A percentile compares a stretch with the other conserved stretches of the same genome.
These are phyloP conservation scores for Suhomyces panamericanus DNA, from an alignment of 1,139 yeast genomes.

Conservation along the genomic window DNA sequence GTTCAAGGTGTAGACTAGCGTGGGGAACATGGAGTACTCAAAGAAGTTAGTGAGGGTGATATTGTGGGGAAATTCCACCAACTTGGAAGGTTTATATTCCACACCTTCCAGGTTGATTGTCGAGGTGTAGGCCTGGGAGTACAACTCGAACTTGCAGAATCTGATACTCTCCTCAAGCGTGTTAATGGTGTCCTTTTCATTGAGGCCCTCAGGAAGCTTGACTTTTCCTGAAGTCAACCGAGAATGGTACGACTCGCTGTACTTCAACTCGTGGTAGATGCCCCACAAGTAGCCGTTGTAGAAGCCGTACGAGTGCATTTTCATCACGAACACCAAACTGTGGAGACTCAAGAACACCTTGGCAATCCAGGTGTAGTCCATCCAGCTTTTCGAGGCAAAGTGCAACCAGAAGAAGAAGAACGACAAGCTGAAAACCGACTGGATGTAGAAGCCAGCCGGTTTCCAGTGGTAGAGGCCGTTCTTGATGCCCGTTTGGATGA, in stretches of 20 bases:
- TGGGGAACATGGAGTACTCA: slow-evolving; percentile 86
- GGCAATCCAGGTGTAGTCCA: slow-evolving; percentile 80
- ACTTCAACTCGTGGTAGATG: slow-evolving; percentile 54
- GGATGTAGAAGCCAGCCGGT: slow-evolving; percentile 58
- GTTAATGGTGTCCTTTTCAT: slow-evolving; percentile 26
- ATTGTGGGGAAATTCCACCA: slow-evolving; percentile 63
- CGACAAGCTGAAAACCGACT: slow-evolving; percentile 53
- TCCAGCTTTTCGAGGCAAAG: slow-evolving; percentile 47
- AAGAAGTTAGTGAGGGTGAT: slow-evolving; percentile 69
- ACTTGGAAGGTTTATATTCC: slow-evolving; percentile 19
- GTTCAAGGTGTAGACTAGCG: slow-evolving; percentile 74
- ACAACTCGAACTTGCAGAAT: slow-evolving; percentile 65
- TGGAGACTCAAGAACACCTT: slow-evolving; percentile 80
- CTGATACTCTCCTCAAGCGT: slow-evolving; percentile 49
- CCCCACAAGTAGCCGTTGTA: slow-evolving; percentile 88
- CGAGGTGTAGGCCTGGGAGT: slow-evolving; percentile 42
- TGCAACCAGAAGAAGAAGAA: slow-evolving; percentile 52
- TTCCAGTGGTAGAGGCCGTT: slow-evolving; percentile 54
- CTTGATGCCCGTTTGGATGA: slow-evolving; percentile 54
- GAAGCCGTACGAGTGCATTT: slow-evolving; percentile 86
- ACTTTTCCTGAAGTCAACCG: slow-evolving; percentile 20
- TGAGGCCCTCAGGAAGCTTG: slow-evolving; percentile 18
- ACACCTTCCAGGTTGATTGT: slow-evolving; percentile 16
- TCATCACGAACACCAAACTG: slow-evolving; percentile 84
- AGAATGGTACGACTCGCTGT: slow-evolving; percentile 39